Conservation (phyloP, 2,329 filamentous ascomycete genomes). For the Phoma sp. region DNA sequence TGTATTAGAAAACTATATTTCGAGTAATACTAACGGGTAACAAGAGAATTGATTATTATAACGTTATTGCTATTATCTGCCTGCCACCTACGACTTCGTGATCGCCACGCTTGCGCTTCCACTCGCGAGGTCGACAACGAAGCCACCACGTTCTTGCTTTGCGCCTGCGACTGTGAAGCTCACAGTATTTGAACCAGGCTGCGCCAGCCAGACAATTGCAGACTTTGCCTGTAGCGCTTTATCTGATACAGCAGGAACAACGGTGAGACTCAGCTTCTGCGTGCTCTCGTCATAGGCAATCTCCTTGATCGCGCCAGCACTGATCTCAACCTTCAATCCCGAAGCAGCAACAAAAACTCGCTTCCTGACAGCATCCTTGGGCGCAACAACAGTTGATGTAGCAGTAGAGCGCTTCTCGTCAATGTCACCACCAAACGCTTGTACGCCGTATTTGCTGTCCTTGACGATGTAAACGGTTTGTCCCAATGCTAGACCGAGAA, state of each 20-base stretch:
- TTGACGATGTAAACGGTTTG: slow-evolving; percentile 60
- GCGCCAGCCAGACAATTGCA: slow-evolving; percentile 30
- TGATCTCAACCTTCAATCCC: slow-evolving; percentile 45
- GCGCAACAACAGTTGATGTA: slow-evolving; percentile 47
- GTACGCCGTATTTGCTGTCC: slow-evolving; percentile 55
- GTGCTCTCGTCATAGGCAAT: slow-evolving; percentile 19
- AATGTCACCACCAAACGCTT: slow-evolving; percentile 59
- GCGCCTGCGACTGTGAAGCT: slow-evolving; percentile 21
- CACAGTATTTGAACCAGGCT: slow-evolving; percentile 6
- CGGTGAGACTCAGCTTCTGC: slow-evolving; percentile 17
- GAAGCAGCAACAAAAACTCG: slow-evolving; percentile 59
- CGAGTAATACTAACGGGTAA: background rate
- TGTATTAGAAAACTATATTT: background rate
- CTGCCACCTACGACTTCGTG: background rate
- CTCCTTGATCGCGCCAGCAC: slow-evolving; percentile 28
- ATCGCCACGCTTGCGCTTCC: slow-evolving; percentile 23
- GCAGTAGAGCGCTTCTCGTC: slow-evolving; percentile 23
- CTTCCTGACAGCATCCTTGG: slow-evolving; percentile 57
- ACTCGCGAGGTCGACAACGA: slow-evolving; percentile 22
- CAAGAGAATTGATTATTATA: background rate
- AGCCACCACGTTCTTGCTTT: slow-evolving; percentile 24
- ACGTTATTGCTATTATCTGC: background rate
- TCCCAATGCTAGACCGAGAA: slow-evolving; percentile 60
- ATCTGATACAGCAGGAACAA: slow-evolving; percentile 16
- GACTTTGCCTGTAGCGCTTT: slow-evolving; percentile 23